These are phyloP conservation scores for Giardia duodenalis DNA, from an alignment of 208 protist genomes.

Conservation along the genomic window DNA sequence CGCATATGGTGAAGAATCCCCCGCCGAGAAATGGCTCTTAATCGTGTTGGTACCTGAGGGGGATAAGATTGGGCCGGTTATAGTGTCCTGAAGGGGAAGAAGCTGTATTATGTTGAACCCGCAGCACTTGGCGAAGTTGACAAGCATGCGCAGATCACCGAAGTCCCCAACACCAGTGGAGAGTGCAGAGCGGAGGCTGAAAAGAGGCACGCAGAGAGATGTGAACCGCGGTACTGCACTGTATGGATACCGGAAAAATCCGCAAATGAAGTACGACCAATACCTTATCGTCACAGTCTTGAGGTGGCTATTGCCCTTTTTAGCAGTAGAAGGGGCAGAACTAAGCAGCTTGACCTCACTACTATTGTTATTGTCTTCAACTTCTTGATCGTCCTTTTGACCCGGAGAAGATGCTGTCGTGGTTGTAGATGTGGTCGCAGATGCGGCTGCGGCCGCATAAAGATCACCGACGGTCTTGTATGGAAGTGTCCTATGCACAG, in stretches of 20 bases:
- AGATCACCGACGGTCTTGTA: not conserved
- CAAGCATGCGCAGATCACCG: slow-evolving; percentile 46
- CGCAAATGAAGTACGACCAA: not conserved
- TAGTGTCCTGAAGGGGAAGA: slow-evolving; percentile 58
- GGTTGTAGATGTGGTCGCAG: not conserved
- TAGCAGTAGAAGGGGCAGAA: too few relatives aligned
- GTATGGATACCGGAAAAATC: slow-evolving; percentile 26
- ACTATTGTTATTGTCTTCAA: too few relatives aligned
- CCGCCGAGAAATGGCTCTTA: slow-evolving; percentile 35
- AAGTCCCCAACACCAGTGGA: slow-evolving; percentile 59
- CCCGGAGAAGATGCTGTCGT: not conserved
- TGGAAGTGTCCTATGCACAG: not conserved
- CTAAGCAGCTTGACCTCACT: too few relatives aligned
- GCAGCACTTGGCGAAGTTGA: slow-evolving; percentile 40
- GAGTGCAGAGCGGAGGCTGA: slow-evolving; percentile 51
- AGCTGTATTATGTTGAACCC: slow-evolving; percentile 53
- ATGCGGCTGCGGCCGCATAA: not conserved
- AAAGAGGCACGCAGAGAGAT: slow-evolving; percentile 54
- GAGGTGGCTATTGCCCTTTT: too few relatives aligned
- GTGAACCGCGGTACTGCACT: not conserved
- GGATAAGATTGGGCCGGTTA: not conserved
- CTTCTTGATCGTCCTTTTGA: too few relatives aligned
- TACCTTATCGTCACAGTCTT: not conserved
- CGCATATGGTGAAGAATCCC: slow-evolving; percentile 58
- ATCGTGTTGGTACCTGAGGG: not conserved